Evolutionary conservation across 441 rosid species (phyloP).

Genomic region (Adansonia madagascariensis): DNA sequence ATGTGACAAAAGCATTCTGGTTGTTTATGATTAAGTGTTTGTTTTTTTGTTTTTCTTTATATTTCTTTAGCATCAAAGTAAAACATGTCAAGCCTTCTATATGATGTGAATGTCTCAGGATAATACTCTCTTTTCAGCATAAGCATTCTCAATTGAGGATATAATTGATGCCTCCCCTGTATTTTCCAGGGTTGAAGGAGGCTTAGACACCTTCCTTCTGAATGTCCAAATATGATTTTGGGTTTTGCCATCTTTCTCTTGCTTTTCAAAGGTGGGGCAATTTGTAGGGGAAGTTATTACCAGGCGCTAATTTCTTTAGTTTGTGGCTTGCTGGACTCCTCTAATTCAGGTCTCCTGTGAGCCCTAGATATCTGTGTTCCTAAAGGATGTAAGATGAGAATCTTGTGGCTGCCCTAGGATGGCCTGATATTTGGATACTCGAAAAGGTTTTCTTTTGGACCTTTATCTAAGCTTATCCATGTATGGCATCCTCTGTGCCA

Average conservation of each 20-base stretch:
- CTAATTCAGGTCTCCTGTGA: conserved; percentile 31
- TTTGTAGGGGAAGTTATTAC: conserved; percentile 20
- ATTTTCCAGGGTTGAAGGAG: conserved; percentile 49
- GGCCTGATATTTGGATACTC: conserved; percentile 30
- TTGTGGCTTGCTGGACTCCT: conserved; percentile 32
- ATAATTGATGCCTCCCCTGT: conserved; percentile 47
- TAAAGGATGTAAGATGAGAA: conserved; percentile 30
- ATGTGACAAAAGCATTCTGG: background rate
- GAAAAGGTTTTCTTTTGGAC: conserved; percentile 35
- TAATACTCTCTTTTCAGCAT: conserved; percentile 26
- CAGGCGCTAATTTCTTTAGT: conserved; percentile 28
- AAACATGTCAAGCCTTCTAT: background rate
- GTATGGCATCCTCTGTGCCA: background rate
- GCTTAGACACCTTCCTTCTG: conserved; percentile 37
- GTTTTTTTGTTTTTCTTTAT: too few relatives aligned
- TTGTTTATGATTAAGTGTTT: too few relatives aligned
- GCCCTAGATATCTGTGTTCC: conserved; percentile 33
- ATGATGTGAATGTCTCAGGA: conserved; percentile 19
- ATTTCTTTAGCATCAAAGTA: background rate
- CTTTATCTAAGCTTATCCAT: conserved; percentile 27
- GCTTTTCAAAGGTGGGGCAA: conserved; percentile 31
- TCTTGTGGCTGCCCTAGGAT: conserved; percentile 37
- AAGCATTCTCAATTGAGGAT: conserved; percentile 31
- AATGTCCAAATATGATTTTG: conserved; percentile 37
- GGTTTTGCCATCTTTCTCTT: conserved; percentile 35